Base-by-base conservation (phyloP, 1,284 basidiomycete genomes). In the Leucoagaricus sp. region DNA sequence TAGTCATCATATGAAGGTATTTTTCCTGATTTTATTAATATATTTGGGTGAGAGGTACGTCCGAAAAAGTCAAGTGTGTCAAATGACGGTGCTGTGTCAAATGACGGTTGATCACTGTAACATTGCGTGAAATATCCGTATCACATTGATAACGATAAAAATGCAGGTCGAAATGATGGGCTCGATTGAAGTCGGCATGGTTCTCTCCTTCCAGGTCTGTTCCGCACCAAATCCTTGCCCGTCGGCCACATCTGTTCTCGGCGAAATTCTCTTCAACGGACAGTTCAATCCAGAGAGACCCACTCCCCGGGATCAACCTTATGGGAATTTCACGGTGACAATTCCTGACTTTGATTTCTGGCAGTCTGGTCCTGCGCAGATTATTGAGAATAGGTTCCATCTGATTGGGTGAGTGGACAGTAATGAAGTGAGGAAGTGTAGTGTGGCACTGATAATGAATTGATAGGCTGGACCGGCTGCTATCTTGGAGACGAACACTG, bases 331-430 rank as follows among this genome's bases (percentile, higher is more conserved):
- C 58, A 69, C 69, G 6, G 59, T 73, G 15, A 68, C 62, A 3
- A 60, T 71, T 29, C 68, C 65, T 7, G 40, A 53, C 10, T 48
- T 19, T 4, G 58, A 53, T 50, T 62, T 55, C 51, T 62, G 61
- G 23, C 46, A 53, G 26, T 40, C 50, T n/a, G 62, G 62, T 1
- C 53, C 31, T 13, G 70, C 69, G 0, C 67, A 73, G 51, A 47
- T 72, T 38, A 67, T 63, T 41, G 67, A 68, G n/a, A 64, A 53
- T 38, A 65, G 69, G 19, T 65, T 71, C 28, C 67, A 71, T 58
- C 60, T 74, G 49, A 69, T 72, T 54, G 71, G 70, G n/a, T n/a
- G n/a, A n/a, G n/a, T n/a, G 55, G 71, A 73, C 61, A 29, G 68
- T 61, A 4, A 29, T 36, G 1, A 50, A 44, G 23, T 42, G 49